Conservation (phyloP, 345 rosid genomes). For the Raphanus raphanistrum region DNA sequence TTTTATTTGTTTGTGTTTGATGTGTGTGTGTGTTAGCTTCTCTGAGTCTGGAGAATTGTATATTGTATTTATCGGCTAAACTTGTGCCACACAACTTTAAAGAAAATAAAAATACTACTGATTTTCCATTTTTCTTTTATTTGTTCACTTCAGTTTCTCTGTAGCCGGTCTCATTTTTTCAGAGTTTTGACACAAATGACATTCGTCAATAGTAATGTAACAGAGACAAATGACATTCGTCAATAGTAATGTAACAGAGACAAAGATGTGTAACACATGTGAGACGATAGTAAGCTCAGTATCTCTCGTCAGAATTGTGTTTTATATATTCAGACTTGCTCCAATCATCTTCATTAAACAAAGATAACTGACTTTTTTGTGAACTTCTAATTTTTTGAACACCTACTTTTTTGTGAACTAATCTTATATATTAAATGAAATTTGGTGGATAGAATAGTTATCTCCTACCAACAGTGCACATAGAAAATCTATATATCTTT, state of each 20-base stretch:
- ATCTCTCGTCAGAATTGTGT: not conserved
- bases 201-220: not conserved
- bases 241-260: not conserved
- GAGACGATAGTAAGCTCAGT: not conserved
- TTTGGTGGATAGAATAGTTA: not conserved
- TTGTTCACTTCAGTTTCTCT: not conserved
- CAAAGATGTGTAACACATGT: not conserved
- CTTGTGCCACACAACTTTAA: conserved; percentile 17
- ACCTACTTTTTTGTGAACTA: not conserved
- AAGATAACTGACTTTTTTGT: too few species aligned
- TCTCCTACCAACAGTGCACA: not conserved
- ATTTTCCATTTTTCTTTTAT: not conserved
- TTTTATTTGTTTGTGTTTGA: not conserved
- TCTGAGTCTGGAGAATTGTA: conserved; percentile 30
- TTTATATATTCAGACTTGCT: not conserved
- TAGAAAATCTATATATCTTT: too few species aligned
- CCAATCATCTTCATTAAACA: not conserved
- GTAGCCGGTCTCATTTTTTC: not conserved
- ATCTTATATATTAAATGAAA: too few species aligned
- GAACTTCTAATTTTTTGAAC: too few species aligned
- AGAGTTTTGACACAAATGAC: not conserved
- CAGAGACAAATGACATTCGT: not conserved
- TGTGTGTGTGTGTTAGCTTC: conserved; percentile 26
- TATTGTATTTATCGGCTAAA: conserved; percentile 37
- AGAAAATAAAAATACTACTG: conserved; percentile 25